Evolutionary conservation across 768 basidiomycete genomes (phyloP).

Genomic region (Termitomyces sp.): DNA sequence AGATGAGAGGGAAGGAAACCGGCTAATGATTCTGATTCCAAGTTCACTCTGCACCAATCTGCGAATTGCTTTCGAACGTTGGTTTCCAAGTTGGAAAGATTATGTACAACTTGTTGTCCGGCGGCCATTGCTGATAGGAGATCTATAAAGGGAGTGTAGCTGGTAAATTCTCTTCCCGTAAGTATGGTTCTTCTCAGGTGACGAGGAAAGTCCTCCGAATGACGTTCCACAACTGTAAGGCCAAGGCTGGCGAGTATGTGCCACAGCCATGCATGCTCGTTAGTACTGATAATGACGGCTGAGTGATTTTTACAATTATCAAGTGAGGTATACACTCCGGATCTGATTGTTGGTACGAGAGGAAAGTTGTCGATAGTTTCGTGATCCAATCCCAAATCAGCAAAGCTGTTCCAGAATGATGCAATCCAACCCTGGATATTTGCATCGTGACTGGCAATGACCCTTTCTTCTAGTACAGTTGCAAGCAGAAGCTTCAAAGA

Average conservation of each 20-base stretch:
- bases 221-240: conserved; percentile 16
- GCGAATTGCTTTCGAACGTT: conserved; percentile 16
- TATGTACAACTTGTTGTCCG: background rate
- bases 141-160: conserved; percentile 7
- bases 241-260: conserved; percentile 16
- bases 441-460: background rate
- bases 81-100: conserved; percentile 15
- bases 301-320: conserved; percentile 18
- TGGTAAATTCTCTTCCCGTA: conserved; percentile 5
- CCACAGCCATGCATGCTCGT: conserved; percentile 11
- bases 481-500: conserved; percentile 13
- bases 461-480: background rate
- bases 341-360: conserved; percentile 24
- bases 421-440: conserved; percentile 18
- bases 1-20: conserved; percentile 3
- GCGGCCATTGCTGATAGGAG: conserved; percentile 11
- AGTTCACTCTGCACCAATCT: conserved; percentile 23
- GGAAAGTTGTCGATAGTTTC: conserved; percentile 21
- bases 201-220: conserved; percentile 10
- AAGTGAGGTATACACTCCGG: conserved; percentile 25
- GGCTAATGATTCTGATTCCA: background rate
- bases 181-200: conserved; percentile 15
- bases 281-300: conserved; percentile 19
- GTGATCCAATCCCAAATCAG: conserved; percentile 3
- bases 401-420: conserved; percentile 25